Evolutionary conservation across 306 rosid species (phyloP).

Genomic region (Lathyrus oleraceus): DNA sequence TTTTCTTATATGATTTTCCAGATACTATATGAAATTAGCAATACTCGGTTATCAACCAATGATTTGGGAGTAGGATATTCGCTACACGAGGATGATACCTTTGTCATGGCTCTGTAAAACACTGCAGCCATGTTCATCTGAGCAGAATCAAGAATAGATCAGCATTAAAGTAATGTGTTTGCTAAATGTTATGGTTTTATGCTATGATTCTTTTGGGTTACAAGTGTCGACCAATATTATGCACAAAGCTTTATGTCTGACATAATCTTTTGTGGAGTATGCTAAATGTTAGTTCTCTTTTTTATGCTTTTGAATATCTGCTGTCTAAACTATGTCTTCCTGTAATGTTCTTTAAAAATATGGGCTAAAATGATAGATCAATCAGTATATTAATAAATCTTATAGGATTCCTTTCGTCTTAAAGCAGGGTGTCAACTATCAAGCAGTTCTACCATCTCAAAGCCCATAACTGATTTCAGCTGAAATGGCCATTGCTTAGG

Average conservation of each 20-base stretch:
- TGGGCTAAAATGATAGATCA: no score
- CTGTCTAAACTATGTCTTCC: no score
- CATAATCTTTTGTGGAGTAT: slow-evolving; percentile 29
- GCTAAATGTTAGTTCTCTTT: not conserved
- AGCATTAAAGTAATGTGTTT: not conserved
- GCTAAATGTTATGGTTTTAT: slow-evolving; percentile 2
- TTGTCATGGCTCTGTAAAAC: slow-evolving; percentile 19
- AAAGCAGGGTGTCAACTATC: no score
- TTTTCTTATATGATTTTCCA: slow-evolving; percentile 35
- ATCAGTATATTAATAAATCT: no score
- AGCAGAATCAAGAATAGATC: slow-evolving; percentile 3
- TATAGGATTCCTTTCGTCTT: no score
- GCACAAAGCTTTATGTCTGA: not conserved
- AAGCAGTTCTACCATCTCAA: no score
- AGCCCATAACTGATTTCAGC: no score
- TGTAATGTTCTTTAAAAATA: no score
- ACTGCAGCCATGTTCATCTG: slow-evolving; percentile 11
- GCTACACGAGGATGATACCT: slow-evolving; percentile 14
- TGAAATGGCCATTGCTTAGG: no score
- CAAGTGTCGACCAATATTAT: not conserved
- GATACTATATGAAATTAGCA: slow-evolving; percentile 38
- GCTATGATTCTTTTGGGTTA: not conserved
- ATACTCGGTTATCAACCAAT: slow-evolving; percentile 24
- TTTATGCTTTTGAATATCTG: no score
- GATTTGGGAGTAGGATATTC: slow-evolving; percentile 29